These are phyloP conservation scores for Macrophomina tecta DNA, from an alignment of 2,329 filamentous ascomycete genomes.

Conservation along the genomic window DNA sequence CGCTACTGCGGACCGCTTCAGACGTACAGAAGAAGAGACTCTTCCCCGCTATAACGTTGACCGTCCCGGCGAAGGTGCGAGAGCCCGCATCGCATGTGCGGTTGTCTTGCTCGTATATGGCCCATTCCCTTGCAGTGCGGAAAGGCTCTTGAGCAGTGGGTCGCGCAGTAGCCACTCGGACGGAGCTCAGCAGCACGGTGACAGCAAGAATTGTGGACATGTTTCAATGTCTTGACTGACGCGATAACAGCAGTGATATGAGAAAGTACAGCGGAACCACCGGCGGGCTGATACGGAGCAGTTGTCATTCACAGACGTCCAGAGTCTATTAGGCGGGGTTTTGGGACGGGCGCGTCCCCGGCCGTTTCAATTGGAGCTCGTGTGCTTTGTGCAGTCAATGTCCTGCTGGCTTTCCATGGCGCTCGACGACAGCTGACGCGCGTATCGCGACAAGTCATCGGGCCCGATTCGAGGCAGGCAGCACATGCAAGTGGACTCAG, in stretches of 20 bases:
- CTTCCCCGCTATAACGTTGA: not conserved
- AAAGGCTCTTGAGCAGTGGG: not conserved
- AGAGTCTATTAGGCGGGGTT: not conserved
- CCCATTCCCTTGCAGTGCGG: not conserved
- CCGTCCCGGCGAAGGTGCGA: not conserved
- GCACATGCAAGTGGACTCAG: not conserved
- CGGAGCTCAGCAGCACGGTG: not conserved
- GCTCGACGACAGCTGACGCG: not conserved
- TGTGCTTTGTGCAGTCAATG: not conserved
- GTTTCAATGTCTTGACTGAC: not conserved
- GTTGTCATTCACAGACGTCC: not conserved
- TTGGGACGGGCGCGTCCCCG: not conserved
- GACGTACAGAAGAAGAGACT: not conserved
- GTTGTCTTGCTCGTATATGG: not conserved
- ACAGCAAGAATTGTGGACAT: not conserved
- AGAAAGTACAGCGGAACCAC: not conserved
- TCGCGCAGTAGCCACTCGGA: not conserved
- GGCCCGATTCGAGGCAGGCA: not conserved
- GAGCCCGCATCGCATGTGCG: not conserved
- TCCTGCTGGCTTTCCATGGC: not conserved
- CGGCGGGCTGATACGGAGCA: not conserved
- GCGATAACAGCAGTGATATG: conserved; percentile 3
- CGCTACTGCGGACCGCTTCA: not conserved
- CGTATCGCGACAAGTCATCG: conserved; percentile 8
- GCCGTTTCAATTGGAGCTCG: not conserved